A percentile compares a stretch with the other conserved stretches of the same genome.
Conservation (phyloP, 345 rosid genomes). For the Salix koriyanagi region DNA sequence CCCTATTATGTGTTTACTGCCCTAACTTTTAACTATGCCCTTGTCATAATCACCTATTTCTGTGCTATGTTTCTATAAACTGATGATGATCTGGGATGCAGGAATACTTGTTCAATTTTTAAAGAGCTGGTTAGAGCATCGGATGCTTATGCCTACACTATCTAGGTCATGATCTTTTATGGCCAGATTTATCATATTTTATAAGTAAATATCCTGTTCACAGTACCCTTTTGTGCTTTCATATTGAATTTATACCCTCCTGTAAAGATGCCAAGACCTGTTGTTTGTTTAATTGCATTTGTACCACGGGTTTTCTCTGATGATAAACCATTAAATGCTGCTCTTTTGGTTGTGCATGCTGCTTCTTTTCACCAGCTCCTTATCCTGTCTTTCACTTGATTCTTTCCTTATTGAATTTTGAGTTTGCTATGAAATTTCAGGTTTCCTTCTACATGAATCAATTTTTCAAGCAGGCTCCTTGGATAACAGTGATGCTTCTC, state of each 20-base stretch:
- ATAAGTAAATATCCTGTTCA: neutral
- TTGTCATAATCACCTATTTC: neutral
- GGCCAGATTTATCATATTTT: slow-evolving; percentile 24
- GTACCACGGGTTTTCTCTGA: neutral
- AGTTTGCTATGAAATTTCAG: slow-evolving; percentile 27
- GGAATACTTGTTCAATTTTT: slow-evolving; percentile 42
- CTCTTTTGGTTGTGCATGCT: neutral
- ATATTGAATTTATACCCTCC: neutral
- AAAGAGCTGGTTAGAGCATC: slow-evolving; percentile 55
- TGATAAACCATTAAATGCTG: neutral
- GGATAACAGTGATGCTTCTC: slow-evolving; percentile 24
- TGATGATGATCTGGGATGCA: slow-evolving; percentile 48
- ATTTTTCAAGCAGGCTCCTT: slow-evolving; percentile 13
- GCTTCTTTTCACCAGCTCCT: neutral
- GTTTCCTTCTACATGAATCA: slow-evolving; percentile 18
- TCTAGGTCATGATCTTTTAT: slow-evolving; percentile 52
- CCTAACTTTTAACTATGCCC: neutral
- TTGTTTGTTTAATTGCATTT: neutral
- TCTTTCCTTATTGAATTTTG: neutral
- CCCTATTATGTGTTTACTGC: neutral
- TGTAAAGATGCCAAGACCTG: neutral
- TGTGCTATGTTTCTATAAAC: slow-evolving; percentile 27
- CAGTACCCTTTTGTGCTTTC: neutral
- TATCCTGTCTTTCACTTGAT: neutral
- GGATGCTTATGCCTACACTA: slow-evolving; percentile 41